These are phyloP conservation scores for Apostasia ramifera DNA, from an alignment of 106 monocot genomes.

Conservation along the genomic window DNA sequence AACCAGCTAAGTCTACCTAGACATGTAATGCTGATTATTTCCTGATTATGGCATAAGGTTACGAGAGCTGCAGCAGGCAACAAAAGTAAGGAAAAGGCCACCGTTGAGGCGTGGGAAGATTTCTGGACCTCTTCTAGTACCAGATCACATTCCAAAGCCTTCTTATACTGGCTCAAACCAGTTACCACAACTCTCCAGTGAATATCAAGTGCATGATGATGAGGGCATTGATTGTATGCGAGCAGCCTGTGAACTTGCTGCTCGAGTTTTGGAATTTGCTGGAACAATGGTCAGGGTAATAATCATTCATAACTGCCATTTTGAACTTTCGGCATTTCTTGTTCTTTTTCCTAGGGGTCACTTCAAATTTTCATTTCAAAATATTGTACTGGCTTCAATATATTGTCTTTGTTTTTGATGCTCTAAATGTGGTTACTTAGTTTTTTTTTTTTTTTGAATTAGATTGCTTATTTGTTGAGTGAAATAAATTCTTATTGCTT, in stretches of 20 bases:
- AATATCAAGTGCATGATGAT: slow-evolving; percentile 69
- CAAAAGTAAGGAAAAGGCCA: slow-evolving; percentile 7
- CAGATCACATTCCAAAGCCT: slow-evolving; percentile 14
- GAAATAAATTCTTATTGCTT: too few relatives aligned
- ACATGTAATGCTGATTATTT: neutral
- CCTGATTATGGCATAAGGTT: slow-evolving; percentile 1
- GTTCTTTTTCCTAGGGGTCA: neutral
- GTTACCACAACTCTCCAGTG: slow-evolving; percentile 34
- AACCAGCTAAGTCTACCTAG: neutral
- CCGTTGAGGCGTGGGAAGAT: slow-evolving; percentile 13
- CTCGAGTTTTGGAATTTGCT: slow-evolving; percentile 84
- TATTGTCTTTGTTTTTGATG: neutral
- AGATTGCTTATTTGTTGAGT: too few relatives aligned
- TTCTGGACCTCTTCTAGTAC: slow-evolving; percentile 9
- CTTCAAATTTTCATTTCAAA: too few relatives aligned
- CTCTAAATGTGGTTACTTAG: neutral
- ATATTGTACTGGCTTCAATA: too few relatives aligned
- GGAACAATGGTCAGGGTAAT: slow-evolving; percentile 86
- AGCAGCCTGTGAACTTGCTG: slow-evolving; percentile 94
- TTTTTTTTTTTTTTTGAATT: neutral
- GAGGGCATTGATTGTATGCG: slow-evolving; percentile 80
- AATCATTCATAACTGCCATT: neutral
- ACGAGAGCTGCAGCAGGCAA: neutral
- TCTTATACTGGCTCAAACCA: slow-evolving; percentile 9
- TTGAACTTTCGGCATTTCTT: neutral